Evolutionary conservation across 2,329 filamentous ascomycete species (phyloP), one percentile per base, ranked within the genome.

Genomic region (Phaeomoniella chlamydospora): DNA sequence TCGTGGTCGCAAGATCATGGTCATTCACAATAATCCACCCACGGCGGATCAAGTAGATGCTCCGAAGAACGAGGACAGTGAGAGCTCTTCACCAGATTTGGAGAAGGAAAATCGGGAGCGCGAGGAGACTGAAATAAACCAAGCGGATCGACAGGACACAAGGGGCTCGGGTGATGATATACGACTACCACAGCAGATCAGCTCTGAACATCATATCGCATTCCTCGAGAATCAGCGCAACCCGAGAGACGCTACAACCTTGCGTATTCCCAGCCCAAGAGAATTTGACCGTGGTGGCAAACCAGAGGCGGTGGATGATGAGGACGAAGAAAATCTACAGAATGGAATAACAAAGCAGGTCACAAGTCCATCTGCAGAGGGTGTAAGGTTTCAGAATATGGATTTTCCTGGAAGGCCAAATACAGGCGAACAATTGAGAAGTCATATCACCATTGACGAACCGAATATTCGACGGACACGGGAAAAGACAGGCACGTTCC

Each of bases 211-310:
- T 41, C 84, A 93, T 50, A 92, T 94, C 49, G 81, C 81, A 4
- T 90, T 96, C 48, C 56, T 94, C 11, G 76, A 94, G 54, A 78
- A 80, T 18, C 88, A 94, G 54, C 74, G 86, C 26, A 79, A 83
- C 38, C 67, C 66, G 2, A 74, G 76, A 42, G 77, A 81, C 38
- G 78, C 75, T 36, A 76, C 77, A 19, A 75, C 86, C 0, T 62
- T 96, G 31, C 79, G 85, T 29, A 96, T 98, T 47, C 90, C 90
- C 0, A 87, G 87, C 14, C 90, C 90, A 1, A 70, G 87, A 47
- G 90, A 96, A 51, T 87, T 80, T 34, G 90, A 98, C 48, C 74
- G 75, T 35, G 90, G 88, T 16, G 69, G 84, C 41, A 65, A 77
- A 6, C 87, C 87, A 3, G 60, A 76, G 45, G 59, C 67, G 14